Base-by-base conservation (phyloP, 2,329 filamentous ascomycete species). In the Xylaria sp. region DNA sequence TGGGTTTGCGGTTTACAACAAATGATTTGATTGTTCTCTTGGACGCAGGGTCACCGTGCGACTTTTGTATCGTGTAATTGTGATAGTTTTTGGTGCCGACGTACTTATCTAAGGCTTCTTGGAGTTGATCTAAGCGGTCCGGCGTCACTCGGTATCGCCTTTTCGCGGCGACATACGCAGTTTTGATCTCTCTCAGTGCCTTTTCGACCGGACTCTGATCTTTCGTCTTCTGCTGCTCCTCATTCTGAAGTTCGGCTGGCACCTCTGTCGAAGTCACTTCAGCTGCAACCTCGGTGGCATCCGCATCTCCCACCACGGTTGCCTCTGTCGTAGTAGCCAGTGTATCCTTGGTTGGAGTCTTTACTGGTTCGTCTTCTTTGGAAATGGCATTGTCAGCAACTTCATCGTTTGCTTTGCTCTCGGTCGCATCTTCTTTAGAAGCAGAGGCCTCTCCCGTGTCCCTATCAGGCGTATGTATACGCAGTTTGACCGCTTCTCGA, bases 31-130 rank as follows among this genome's bases (percentile, higher is more conserved):
- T 99, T 77, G 92, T 90, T 6, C 96, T 90, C 81, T 95, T 96
- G 13, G 94, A 90, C 0, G 93, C 97, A 0, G 94, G 88, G 77
- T 99, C 96, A 44, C 83, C 87, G 82, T 87, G 90, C 0, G 88
- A 85, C 82, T 98, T 99, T 74, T 96, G 92, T 66, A 99, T 89
- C 2, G 96, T 99, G 84, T 97, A 99, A 85, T 99, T 99, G 87
- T 97, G 94, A 84, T 91, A 99, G 83, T 97, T 97, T 76, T 87
- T 87, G 4, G 94, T 97, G 71, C 96, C 96, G 10, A 91, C 81
- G 81, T 96, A 99, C 72, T 87, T 84, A 75, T 89, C 81, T 10
- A 99, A 86, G 0, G 90, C 90, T 40, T 88, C 86, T 79, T 97
- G 93, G 1, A 99, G 88, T 68, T 91, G 90, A 33, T 87, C 82